These are phyloP conservation scores for Sporothrix euskadiensis DNA, from an alignment of 2,329 filamentous ascomycete species.

Conservation along the genomic window DNA sequence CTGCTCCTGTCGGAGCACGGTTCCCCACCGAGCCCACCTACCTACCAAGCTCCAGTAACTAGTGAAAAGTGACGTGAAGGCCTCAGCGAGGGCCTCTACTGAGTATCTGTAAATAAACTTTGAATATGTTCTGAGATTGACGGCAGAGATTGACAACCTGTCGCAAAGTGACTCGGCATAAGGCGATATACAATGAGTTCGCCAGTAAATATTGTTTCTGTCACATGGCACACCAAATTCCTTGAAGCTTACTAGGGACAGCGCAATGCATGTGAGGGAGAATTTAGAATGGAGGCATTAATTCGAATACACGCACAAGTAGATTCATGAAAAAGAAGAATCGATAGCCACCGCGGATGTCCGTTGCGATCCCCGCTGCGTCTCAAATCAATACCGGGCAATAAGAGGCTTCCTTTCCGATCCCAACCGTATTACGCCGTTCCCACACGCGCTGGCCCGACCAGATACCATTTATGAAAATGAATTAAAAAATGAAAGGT, in stretches of 20 bases:
- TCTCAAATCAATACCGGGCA: background rate
- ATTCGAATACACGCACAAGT: background rate
- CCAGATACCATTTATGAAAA: background rate
- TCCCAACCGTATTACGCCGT: background rate
- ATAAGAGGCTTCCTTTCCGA: background rate
- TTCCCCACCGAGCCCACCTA: background rate
- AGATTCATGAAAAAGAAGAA: background rate
- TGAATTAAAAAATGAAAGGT: background rate
- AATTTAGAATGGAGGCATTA: background rate
- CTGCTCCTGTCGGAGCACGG: background rate
- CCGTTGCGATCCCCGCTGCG: background rate
- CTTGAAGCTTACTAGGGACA: background rate
- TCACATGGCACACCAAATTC: background rate
- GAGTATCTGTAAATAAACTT: too few relatives aligned
- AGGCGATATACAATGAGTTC: too few relatives aligned
- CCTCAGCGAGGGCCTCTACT: too few relatives aligned
- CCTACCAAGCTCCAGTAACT: background rate
- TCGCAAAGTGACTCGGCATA: too few relatives aligned
- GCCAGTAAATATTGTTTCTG: background rate
- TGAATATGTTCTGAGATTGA: too few relatives aligned
- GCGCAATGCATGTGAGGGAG: background rate
- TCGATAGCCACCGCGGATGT: background rate
- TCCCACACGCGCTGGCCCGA: background rate
- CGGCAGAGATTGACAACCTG: too few relatives aligned
- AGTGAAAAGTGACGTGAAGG: background rate